Percentiles rank a stretch among this genome's conserved stretches.
phyloP scores from a whole-genome alignment of 1,284 basidiomycete species.

The Rhodotorula sp. region DNA sequence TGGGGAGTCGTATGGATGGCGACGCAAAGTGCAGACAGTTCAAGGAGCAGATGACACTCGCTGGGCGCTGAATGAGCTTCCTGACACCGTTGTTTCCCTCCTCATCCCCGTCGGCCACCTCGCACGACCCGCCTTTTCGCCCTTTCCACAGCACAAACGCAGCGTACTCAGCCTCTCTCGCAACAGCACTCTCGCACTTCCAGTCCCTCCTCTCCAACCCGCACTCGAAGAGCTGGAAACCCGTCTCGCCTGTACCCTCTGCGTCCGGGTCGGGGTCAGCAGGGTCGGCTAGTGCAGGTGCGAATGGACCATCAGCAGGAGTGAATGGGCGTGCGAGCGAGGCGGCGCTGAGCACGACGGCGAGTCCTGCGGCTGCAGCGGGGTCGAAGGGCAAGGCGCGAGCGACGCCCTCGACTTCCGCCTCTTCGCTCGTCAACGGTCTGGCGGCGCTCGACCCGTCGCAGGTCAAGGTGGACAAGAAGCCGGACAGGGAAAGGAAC shows the following conservation, averaged over 20 bases:
- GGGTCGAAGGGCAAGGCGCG: conserved; percentile 31
- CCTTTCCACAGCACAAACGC: conserved; percentile 22
- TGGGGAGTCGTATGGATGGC: background rate
- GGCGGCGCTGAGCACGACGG: background rate
- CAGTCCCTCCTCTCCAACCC: conserved; percentile 48
- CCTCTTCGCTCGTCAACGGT: conserved; percentile 21
- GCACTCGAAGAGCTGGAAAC: conserved; percentile 51
- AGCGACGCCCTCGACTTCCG: background rate
- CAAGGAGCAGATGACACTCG: background rate
- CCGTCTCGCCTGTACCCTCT: conserved; percentile 46
- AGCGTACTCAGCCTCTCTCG: conserved; percentile 32
- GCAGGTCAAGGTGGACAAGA: conserved; percentile 53
- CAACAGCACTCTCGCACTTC: conserved; percentile 29
- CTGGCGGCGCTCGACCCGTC: conserved; percentile 47
- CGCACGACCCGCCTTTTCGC: background rate
- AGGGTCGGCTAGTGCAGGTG: too few relatives aligned
- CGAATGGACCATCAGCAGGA: too few relatives aligned
- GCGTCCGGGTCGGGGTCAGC: too few relatives aligned
- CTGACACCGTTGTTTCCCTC: background rate
- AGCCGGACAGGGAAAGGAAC: conserved; percentile 40
- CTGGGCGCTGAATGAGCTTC: background rate
- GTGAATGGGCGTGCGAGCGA: too few relatives aligned
- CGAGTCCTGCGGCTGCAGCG: background rate
- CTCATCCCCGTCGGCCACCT: background rate
- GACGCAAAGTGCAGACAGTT: too few relatives aligned